Evolutionary conservation across 768 basidiomycete species (phyloP).

Genomic region (Hydnomerulius pinastri): DNA sequence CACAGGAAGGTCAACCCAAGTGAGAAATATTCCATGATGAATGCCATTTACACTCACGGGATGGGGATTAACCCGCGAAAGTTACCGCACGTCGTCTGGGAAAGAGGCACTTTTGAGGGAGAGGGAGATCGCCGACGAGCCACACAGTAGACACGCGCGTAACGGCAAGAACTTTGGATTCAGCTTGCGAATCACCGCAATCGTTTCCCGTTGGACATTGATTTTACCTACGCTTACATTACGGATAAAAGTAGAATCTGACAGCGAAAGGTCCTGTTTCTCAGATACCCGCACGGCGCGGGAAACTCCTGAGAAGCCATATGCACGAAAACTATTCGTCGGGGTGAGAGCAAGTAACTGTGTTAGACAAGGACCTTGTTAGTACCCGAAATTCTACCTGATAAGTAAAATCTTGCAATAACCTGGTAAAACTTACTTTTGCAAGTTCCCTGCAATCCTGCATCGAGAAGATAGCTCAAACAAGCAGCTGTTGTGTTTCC

Average conservation of each 20-base stretch:
- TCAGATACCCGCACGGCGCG: conserved; percentile 2
- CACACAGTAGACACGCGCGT: not conserved
- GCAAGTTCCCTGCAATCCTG: too few species aligned
- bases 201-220: conserved; percentile 5
- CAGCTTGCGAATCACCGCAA: conserved; percentile 6
- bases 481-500: too few species aligned
- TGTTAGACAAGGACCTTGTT: not conserved
- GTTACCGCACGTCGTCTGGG: not conserved
- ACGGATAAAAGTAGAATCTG: conserved; percentile 2
- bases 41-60: conserved; percentile 4
- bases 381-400: not conserved
- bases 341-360: not conserved
- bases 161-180: not conserved
- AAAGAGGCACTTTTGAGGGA: not conserved
- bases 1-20: not conserved
- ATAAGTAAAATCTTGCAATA: too few species aligned
- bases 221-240: conserved; percentile 9
- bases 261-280: not conserved
- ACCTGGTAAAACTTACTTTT: too few species aligned
- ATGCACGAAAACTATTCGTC: not conserved
- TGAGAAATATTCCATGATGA: conserved; percentile 1
- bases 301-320: conserved; percentile 3
- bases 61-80: conserved; percentile 2
- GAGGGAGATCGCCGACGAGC: not conserved
- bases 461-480: too few species aligned